Evolutionary conservation across 371 early-diverging fungal species (phyloP), one percentile per base, ranked within the genome.

Genomic region (Circinella minor): DNA sequence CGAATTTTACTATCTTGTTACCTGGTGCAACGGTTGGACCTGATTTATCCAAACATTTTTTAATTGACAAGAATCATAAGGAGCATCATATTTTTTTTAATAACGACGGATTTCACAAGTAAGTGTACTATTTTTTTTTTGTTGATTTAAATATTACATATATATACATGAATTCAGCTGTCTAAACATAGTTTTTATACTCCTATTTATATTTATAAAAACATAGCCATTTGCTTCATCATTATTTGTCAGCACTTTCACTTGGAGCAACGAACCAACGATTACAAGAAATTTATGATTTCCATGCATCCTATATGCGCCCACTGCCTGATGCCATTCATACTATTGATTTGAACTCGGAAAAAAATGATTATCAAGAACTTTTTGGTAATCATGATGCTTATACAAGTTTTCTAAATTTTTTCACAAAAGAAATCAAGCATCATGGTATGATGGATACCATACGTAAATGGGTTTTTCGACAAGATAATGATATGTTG

Each of bases 191-290:
- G 0, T 27, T 27, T 27, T 27, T 2, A 2, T 27, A 0, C 2
- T 27, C 1, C 27, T 2, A 27, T 27, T 27, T 27, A 27, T 27
- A 27, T 27, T 27, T 27, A 2, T 27, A 2, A 27, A 1, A 27
- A 27, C 27, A 27, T 27, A 87, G 83, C 60, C 90, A 89, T 55
- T 66, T 84, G 8, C 67, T 71, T 49, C 90, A 89, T 72, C 87
- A 80, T 47, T 67, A 88, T 14, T 76, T 89, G 37, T 83, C 90
- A 10, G 81, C 81, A 11, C 85, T 81, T 57, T 76, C 88, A 1
- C 61, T 88, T 47, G 90, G 90, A 3, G 87, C 84, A 3, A 73
- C 72, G 13, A 73, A 76, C 3, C 67, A 81, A 34, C 83, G 85
- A 5, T 67, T 89, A 1, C 77, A 81, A 63, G 74, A 73, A 43